phyloP scores from a whole-genome alignment of 129 eudicot species.

The Flaveria trinervia region DNA sequence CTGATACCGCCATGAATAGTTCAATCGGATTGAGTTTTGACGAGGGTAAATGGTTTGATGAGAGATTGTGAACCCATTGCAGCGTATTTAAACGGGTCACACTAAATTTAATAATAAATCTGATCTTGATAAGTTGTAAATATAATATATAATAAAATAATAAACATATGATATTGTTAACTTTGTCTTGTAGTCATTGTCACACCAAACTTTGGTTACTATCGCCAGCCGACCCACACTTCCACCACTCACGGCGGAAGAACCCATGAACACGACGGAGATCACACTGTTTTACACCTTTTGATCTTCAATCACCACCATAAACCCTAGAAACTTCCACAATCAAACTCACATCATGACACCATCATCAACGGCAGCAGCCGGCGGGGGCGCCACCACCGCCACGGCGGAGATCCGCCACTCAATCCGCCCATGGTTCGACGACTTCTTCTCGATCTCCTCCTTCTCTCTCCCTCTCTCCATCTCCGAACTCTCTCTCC shows the following conservation, averaged over 20 bases:
- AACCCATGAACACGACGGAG: constrained; percentile 39
- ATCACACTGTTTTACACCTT: neutral
- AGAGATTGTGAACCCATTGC: constrained; percentile 19
- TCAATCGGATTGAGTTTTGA: constrained; percentile 1
- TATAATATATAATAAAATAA: neutral
- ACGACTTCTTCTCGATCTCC: constrained; percentile 46
- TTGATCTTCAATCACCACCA: constrained; percentile 18
- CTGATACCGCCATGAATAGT: constrained; percentile 20
- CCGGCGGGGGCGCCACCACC: constrained; percentile 38
- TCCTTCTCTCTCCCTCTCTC: constrained; percentile 65
- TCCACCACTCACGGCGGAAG: constrained; percentile 33
- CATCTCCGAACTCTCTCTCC: constrained; percentile 50
- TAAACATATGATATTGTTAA: neutral
- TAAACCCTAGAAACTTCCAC: constrained; percentile 18
- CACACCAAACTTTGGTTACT: constrained; percentile 10
- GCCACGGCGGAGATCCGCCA: constrained; percentile 41
- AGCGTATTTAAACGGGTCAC: constrained; percentile 12
- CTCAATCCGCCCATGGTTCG: constrained; percentile 72
- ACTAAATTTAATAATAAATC: neutral
- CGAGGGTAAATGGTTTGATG: constrained; percentile 17
- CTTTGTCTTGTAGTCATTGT: constrained; percentile 9
- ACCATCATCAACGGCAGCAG: constrained; percentile 24
- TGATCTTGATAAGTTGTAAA: neutral
- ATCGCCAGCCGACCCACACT: constrained; percentile 22
- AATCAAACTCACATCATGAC: constrained; percentile 23